Percentiles rank a stretch among this genome's conserved stretches.
Conservation (phyloP, 306 rosid genomes). For the Casuarina equisetifolia region DNA sequence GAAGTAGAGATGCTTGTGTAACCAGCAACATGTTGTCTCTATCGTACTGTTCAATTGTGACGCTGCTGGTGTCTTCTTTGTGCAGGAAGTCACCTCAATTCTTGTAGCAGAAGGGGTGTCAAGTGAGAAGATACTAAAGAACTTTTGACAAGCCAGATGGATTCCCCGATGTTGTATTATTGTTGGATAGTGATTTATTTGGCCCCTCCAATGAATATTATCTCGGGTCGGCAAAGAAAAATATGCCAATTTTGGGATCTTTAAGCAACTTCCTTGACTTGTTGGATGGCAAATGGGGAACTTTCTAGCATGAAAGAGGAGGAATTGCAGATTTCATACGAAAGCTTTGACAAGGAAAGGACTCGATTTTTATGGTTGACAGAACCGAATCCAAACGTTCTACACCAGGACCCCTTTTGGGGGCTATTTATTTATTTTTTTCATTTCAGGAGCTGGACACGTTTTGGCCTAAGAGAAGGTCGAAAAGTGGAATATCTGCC, state of each 20-base stretch:
- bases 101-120: constrained; percentile 83
- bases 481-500: no score
- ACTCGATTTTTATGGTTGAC: background rate
- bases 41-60: background rate
- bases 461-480: no score
- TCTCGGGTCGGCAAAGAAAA: constrained; percentile 46
- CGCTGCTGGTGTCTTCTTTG: background rate
- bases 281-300: background rate
- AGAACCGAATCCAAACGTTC: background rate
- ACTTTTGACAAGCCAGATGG: constrained; percentile 52
- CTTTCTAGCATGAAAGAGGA: background rate
- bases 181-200: constrained; percentile 35
- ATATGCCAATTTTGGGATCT: constrained; percentile 44
- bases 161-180: constrained; percentile 52
- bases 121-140: constrained; percentile 78
- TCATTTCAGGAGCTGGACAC: background rate
- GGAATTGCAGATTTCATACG: background rate
- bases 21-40: background rate
- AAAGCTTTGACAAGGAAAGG: background rate
- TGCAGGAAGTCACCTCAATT: constrained; percentile 92
- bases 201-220: constrained; percentile 47
- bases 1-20: no score
- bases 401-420: background rate
- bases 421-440: background rate
- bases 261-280: background rate